phyloP scores from a whole-genome alignment of 768 basidiomycete species.

The Boletus sp. region DNA sequence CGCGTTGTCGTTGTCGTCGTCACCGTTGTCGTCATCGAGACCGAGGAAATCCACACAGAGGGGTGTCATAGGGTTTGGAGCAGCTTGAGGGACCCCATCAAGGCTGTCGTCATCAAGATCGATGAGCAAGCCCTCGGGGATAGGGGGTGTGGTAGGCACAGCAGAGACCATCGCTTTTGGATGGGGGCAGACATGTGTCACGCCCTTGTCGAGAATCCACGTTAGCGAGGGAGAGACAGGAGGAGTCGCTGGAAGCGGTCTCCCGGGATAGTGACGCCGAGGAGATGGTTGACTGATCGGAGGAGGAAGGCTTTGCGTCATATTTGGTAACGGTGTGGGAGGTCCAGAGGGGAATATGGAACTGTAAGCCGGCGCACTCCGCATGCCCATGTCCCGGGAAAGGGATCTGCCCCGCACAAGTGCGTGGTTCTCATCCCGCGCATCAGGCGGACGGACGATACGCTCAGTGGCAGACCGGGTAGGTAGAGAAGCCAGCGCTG shows the following conservation, averaged over 20 bases:
- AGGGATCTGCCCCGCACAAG: constrained; percentile 31
- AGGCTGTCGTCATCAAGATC: constrained; percentile 47
- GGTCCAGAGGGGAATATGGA: constrained; percentile 34
- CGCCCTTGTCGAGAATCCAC: constrained; percentile 33
- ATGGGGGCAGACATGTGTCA: constrained; percentile 7
- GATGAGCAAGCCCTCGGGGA: constrained; percentile 53
- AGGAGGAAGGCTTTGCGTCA: constrained; percentile 25
- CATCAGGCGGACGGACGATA: constrained; percentile 27
- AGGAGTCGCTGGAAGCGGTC: constrained; percentile 33
- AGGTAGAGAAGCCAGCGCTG: constrained; percentile 19
- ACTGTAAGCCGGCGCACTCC: constrained; percentile 33
- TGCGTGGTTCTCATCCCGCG: constrained; percentile 26
- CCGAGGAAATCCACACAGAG: constrained; percentile 26
- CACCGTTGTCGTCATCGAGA: constrained; percentile 15
- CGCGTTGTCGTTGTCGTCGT: constrained; percentile 22
- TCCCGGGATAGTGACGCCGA: constrained; percentile 32
- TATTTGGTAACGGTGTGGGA: constrained; percentile 24
- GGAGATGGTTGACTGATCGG: constrained; percentile 24
- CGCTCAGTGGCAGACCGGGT: constrained; percentile 32
- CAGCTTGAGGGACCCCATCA: constrained; percentile 14
- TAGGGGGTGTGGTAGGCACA: constrained; percentile 31
- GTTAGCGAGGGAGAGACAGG: constrained; percentile 32
- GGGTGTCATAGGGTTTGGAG: constrained; percentile 11
- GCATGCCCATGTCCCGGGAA: constrained; percentile 31
- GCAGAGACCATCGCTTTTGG: constrained; percentile 19